These are phyloP conservation scores for Hypoxylon sp. DNA, from an alignment of 2,329 filamentous ascomycete genomes.

Conservation along the genomic window DNA sequence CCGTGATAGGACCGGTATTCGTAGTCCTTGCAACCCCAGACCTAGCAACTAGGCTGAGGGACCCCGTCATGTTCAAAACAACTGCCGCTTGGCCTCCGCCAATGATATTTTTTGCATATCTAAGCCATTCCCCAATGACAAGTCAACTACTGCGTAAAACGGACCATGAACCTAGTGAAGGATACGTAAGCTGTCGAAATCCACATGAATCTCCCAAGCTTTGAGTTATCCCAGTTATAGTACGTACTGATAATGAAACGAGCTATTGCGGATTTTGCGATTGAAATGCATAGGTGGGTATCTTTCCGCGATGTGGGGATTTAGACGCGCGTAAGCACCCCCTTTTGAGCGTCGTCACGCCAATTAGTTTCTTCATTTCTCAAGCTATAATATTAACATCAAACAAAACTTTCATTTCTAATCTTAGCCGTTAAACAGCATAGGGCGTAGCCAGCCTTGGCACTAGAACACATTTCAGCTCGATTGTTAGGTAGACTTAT, in stretches of 20 bases:
- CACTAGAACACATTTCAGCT: no score
- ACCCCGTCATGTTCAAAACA: constrained; percentile 5
- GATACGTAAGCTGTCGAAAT: constrained; percentile 16
- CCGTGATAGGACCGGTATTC: constrained; percentile 29
- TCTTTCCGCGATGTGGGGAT: constrained; percentile 13
- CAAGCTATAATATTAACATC: background rate
- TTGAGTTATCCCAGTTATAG: constrained; percentile 2
- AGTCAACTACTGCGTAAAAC: background rate
- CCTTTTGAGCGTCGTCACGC: background rate
- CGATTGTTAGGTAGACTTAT: no score
- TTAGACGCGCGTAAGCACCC: constrained; percentile 22
- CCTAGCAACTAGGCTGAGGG: constrained; percentile 3
- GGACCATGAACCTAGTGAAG: constrained; percentile 9
- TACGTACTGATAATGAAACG: background rate
- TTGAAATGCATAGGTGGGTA: constrained; percentile 7
- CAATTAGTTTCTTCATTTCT: background rate
- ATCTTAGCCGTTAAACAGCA: background rate
- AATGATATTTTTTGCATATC: constrained; percentile 23
- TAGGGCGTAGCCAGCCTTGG: background rate
- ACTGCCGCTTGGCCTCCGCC: constrained; percentile 22
- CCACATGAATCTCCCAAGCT: background rate
- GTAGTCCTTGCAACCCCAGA: constrained; percentile 19
- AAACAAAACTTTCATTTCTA: background rate
- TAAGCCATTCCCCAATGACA: constrained; percentile 7
- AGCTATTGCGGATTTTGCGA: constrained; percentile 1